Conservation (phyloP, 164 flowering plant genomes). For the Tetrastigma voinierianum region DNA sequence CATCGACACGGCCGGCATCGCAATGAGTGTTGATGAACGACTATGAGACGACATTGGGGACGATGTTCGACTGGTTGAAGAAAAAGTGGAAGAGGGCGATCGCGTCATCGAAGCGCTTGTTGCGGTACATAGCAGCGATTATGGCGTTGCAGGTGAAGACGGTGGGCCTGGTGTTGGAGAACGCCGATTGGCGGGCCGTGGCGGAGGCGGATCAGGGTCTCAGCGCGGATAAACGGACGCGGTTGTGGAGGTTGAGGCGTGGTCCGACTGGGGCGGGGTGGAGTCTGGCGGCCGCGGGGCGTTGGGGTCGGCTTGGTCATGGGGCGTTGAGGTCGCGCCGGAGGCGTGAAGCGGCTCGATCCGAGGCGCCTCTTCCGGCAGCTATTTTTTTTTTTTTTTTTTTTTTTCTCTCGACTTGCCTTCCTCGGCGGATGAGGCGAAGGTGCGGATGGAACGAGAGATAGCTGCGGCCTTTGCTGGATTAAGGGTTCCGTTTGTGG, state of each 20-base stretch:
- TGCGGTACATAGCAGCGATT: conserved; percentile 64
- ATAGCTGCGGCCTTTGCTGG: not conserved
- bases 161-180: conserved; percentile 65
- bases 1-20: conserved; percentile 54
- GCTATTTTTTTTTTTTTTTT: too few species aligned
- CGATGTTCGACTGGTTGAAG: conserved; percentile 49
- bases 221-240: conserved; percentile 79
- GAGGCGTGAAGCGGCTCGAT: conserved; percentile 78
- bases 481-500: conserved; percentile 14
- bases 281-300: conserved; percentile 72
- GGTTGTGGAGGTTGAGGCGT: conserved; percentile 81
- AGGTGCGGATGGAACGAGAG: conserved; percentile 27
- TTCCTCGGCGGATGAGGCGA: conserved; percentile 79
- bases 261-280: conserved; percentile 72
- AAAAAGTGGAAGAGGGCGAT: conserved; percentile 58
- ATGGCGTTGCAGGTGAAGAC: conserved; percentile 90
- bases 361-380: conserved; percentile 76
- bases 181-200: conserved; percentile 68
- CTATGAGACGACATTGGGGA: conserved; percentile 79
- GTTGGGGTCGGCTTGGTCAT: conserved; percentile 49
- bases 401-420: conserved; percentile 94
- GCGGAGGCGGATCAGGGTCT: conserved; percentile 74
- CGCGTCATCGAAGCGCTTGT: conserved; percentile 58
- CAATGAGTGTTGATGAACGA: conserved; percentile 66
- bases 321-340: conserved; percentile 50